Evolutionary conservation across 805 yeast genomes (phyloP).

Genomic region (Nakazawaea ernobii): DNA sequence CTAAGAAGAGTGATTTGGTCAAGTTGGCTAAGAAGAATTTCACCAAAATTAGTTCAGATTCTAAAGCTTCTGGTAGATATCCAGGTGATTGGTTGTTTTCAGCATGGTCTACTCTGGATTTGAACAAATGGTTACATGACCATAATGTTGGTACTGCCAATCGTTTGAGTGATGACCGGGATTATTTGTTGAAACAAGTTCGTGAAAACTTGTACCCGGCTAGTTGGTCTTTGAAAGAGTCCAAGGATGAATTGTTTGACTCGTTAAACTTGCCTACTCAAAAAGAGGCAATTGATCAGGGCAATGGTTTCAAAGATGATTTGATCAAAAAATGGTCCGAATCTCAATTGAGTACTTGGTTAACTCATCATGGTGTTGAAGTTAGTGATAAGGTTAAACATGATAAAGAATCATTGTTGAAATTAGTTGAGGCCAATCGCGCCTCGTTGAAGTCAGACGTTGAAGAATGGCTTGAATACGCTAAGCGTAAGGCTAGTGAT

Average conservation of each 20-base stretch:
- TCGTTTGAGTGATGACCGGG: slow-evolving; percentile 27
- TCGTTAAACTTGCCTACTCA: slow-evolving; percentile 31
- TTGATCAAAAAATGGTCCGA: slow-evolving; percentile 48
- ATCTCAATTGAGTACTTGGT: slow-evolving; percentile 50
- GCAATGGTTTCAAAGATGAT: slow-evolving; percentile 34
- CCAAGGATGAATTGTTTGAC: slow-evolving; percentile 33
- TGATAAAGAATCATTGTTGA: slow-evolving; percentile 29
- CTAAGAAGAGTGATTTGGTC: slow-evolving; percentile 33
- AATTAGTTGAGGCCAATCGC: slow-evolving; percentile 28
- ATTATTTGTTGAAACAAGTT: slow-evolving; percentile 39
- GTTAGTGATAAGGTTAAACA: slow-evolving; percentile 27
- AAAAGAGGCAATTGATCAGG: slow-evolving; percentile 28
- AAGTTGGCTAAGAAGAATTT: slow-evolving; percentile 35
- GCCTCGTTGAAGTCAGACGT: slow-evolving; percentile 33
- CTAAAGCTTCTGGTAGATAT: slow-evolving; percentile 36
- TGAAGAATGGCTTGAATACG: slow-evolving; percentile 27
- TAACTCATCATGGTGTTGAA: slow-evolving; percentile 37
- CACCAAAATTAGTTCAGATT: slow-evolving; percentile 29
- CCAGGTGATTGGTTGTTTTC: slow-evolving; percentile 49
- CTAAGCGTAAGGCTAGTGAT: slow-evolving; percentile 28
- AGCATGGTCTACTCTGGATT: slow-evolving; percentile 45
- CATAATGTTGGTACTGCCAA: slow-evolving; percentile 33
- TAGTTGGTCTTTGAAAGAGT: slow-evolving; percentile 23
- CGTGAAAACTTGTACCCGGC: slow-evolving; percentile 40
- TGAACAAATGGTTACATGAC: slow-evolving; percentile 43